These are phyloP conservation scores for Colletotrichum graminicola DNA, from an alignment of 2,329 filamentous ascomycete genomes.

Conservation along the genomic window DNA sequence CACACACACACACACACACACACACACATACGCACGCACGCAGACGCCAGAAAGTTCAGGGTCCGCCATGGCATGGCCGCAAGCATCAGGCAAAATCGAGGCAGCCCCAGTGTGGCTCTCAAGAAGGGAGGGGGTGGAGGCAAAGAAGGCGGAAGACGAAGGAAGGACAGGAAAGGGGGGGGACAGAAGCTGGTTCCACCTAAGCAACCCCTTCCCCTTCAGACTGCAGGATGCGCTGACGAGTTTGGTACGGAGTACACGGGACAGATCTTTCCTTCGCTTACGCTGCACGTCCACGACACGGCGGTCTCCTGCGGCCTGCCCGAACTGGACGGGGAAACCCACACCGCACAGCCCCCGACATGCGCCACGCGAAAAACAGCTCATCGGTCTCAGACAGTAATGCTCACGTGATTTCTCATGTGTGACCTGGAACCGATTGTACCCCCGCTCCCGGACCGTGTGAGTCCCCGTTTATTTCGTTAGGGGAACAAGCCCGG, in stretches of 20 bases:
- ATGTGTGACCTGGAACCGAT: neutral
- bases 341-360: neutral
- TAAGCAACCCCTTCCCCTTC: neutral
- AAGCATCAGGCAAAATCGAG: neutral
- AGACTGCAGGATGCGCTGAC: constrained; percentile 8
- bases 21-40: neutral
- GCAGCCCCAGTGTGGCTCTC: constrained; percentile 1
- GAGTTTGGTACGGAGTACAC: neutral
- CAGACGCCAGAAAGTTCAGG: neutral
- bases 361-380: neutral
- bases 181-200: neutral
- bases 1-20: neutral
- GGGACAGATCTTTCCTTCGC: constrained; percentile 12
- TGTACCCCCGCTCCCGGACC: constrained; percentile 1
- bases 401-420: constrained; percentile 25
- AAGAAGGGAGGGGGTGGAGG: neutral
- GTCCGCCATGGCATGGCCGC: neutral
- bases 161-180: too few relatives aligned
- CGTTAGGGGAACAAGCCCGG: constrained; percentile 13
- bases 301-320: neutral
- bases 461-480: neutral
- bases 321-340: constrained; percentile 4
- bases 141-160: neutral
- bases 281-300: neutral
- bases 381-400: constrained; percentile 14